These are phyloP conservation scores for Leavenworthia alabamica DNA, from an alignment of 345 rosid genomes.

Conservation along the genomic window DNA sequence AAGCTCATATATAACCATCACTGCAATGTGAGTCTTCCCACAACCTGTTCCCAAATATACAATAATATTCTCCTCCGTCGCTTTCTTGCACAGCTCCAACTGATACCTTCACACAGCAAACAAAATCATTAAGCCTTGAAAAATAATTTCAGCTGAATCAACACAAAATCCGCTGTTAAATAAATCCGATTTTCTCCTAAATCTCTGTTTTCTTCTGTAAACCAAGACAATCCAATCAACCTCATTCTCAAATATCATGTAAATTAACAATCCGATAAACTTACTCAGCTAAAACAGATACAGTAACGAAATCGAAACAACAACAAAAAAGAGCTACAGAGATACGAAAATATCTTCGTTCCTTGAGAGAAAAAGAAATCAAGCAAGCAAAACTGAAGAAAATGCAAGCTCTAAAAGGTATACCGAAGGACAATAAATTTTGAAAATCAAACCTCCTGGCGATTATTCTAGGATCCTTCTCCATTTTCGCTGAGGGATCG, in stretches of 20 bases:
- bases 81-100: constrained; percentile 76
- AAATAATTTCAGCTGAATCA: not conserved
- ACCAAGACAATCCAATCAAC: constrained; percentile 7
- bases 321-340: not conserved
- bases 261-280: not conserved
- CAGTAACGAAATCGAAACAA: not conserved
- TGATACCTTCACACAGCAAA: constrained; percentile 55
- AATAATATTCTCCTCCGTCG: constrained; percentile 36
- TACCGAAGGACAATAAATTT: no score
- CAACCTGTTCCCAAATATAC: constrained; percentile 85
- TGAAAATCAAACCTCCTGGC: no score
- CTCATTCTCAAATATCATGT: not conserved
- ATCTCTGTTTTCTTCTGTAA: not conserved
- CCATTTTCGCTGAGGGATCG: no score
- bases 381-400: no score
- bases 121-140: not conserved
- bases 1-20: constrained; percentile 71
- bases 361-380: no score
- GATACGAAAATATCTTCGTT: not conserved
- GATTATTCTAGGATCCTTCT: no score
- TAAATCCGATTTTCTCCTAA: not conserved
- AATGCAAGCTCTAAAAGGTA: no score
- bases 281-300: not conserved
- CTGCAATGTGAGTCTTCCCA: constrained; percentile 95
- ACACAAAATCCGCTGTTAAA: not conserved